Percentiles rank a stretch among this genome's conserved stretches.
These are phyloP conservation scores for Oryza punctata DNA, from an alignment of 176 grass and related monocot genomes.

Conservation along the genomic window DNA sequence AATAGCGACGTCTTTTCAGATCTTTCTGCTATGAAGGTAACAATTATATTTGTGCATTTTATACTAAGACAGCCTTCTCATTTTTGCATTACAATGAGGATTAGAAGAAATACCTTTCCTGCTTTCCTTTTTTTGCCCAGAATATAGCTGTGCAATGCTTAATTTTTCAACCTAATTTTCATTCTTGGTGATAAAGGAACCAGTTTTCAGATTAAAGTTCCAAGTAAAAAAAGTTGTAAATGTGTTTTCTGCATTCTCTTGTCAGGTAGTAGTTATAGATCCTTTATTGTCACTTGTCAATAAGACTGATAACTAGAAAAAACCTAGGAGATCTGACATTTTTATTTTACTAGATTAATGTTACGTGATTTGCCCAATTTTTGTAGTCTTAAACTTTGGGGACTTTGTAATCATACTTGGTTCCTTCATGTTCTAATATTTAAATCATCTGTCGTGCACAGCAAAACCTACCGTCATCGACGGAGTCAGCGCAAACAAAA, in stretches of 20 bases:
- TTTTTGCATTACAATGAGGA: slow-evolving; percentile 1
- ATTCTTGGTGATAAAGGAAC: neutral
- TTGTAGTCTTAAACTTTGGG: neutral
- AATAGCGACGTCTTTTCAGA: slow-evolving; percentile 72
- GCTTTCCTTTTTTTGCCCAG: neutral
- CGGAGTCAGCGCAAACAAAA: slow-evolving; percentile 61
- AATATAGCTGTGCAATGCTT: neutral
- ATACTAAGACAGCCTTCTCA: neutral
- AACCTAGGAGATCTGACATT: neutral
- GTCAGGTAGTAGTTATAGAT: neutral
- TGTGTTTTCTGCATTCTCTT: neutral
- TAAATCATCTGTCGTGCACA: slow-evolving; percentile 41
- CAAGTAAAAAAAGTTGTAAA: neutral
- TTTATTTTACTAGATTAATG: neutral
- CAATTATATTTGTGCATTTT: slow-evolving; percentile 25
- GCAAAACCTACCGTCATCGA: slow-evolving; percentile 69
- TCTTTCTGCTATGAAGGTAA: slow-evolving; percentile 91
- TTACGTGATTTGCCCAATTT: neutral
- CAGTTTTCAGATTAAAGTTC: neutral
- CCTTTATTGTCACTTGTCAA: slow-evolving; percentile 6
- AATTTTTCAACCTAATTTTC: slow-evolving; percentile 23
- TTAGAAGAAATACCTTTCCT: neutral
- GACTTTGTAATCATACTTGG: neutral
- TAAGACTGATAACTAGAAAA: slow-evolving; percentile 13
- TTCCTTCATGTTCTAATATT: slow-evolving; percentile 4